phyloP scores from a whole-genome alignment of 495 filamentous ascomycete genomes.

The Penicillium diatomitis region DNA sequence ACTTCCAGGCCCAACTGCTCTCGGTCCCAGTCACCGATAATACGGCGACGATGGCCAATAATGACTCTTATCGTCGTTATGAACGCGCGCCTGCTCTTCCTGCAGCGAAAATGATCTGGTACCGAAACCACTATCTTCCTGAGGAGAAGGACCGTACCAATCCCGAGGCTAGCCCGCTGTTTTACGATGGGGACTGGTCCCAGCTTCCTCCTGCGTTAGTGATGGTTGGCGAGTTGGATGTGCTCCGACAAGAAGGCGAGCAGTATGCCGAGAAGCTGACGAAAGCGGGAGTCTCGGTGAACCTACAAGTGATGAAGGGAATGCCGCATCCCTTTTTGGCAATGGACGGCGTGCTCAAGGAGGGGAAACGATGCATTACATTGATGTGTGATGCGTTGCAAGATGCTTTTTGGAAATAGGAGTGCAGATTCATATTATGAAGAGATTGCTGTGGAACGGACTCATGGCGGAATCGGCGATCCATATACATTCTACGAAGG shows the following conservation, averaged over 20 bases:
- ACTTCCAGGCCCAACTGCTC: conserved; percentile 42
- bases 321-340: conserved; percentile 56
- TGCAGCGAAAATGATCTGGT: conserved; percentile 50
- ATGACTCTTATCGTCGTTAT: conserved; percentile 39
- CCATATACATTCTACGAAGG: too few species aligned
- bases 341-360: conserved; percentile 47
- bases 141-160: conserved; percentile 32
- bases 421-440: not conserved
- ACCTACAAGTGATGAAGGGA: conserved; percentile 48
- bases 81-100: conserved; percentile 42
- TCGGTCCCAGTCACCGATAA: conserved; percentile 53
- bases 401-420: conserved; percentile 29
- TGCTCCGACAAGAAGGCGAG: conserved; percentile 44
- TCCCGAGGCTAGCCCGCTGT: conserved; percentile 46
- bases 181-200: conserved; percentile 40
- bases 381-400: conserved; percentile 44
- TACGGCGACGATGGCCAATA: conserved; percentile 37
- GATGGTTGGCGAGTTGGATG: conserved; percentile 49
- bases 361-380: conserved; percentile 44
- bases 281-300: conserved; percentile 43
- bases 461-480: too few species aligned
- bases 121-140: conserved; percentile 47
- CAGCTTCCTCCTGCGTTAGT: conserved; percentile 41
- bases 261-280: conserved; percentile 39
- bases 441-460: too few species aligned